Base-by-base conservation (phyloP, 176 grass and related monocot genomes). In the Carex littledalei region DNA sequence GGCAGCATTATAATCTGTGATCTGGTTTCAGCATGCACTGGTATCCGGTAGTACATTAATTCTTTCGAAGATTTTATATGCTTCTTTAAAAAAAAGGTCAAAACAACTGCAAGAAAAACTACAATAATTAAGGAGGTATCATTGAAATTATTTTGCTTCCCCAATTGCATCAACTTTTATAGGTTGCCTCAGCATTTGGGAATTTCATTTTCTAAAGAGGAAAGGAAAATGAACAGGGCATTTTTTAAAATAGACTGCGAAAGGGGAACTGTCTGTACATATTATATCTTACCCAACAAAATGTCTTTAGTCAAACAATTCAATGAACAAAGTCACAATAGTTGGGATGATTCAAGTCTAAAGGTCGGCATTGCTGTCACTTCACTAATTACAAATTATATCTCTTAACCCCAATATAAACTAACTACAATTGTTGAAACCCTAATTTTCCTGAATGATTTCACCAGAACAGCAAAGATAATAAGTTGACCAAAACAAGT, bases 401-500 rank as follows among this genome's bases (percentile, higher is more conserved):
- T 41, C 29, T 61, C 37, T 5, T 39, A 39, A 6, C 37, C 37
- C 17, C 14, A 39, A 63, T 22, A 81, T 53, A 83, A 66, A 82
- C 18, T 67, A 82, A 52, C 41, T 47, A 17, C 39, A 83, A 83
- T 67, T 83, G 18, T 67, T 67, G 12, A 21, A 26, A 3, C 37
- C 31, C 45, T 67, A 39, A 45, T 43, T 43, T 43, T 43, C 39
- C 39, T 43, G 39, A 43, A 43, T 43, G 39, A 43, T 43, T 41
- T 43, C 39, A 45, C 43, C 43, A 45, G 6, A 45, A 45, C 43
- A 45, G 43, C 43, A 45, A 45, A 45, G 17, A 52, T 55, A 14
- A 83, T 83, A 83, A 72, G 78, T 85, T 85, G 71, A 85, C 84
- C 37, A 55, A 11, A 26, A 32, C 21, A 32, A 69, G 49, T 83